A percentile compares a stretch with the other conserved stretches of the same genome.
Conservation (phyloP, 2,329 filamentous ascomycete genomes). For the Clarireedia monteithiana region DNA sequence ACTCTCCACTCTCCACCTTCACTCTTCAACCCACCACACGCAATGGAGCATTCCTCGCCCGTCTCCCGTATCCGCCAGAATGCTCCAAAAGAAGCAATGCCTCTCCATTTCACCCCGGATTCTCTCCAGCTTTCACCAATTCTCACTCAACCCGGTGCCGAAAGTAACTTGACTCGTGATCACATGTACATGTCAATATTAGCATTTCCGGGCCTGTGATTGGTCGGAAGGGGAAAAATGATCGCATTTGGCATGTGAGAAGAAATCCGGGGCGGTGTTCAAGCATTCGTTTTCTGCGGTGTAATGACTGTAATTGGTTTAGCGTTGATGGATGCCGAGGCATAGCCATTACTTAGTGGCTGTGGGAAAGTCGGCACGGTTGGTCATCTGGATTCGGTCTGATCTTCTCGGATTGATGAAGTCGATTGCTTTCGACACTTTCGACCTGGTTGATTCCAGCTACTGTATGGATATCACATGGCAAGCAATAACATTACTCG, state of each 20-base stretch:
- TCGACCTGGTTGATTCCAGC: no score
- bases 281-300: not conserved
- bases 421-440: no score
- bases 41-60: no score
- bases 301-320: no score
- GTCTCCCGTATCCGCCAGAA: no score
- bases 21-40: not conserved
- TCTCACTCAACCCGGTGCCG: not conserved
- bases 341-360: not conserved
- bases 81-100: not conserved
- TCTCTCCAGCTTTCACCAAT: constrained; percentile 7
- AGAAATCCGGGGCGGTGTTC: not conserved
- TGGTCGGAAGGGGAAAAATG: not conserved
- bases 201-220: not conserved
- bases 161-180: not conserved
- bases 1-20: not conserved
- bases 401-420: no score
- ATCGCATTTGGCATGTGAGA: constrained; percentile 3
- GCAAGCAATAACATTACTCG: no score
- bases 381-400: no score
- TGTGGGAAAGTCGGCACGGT: no score
- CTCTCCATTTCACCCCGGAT: not conserved
- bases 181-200: not conserved
- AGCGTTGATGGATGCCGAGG: not conserved
- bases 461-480: no score